A percentile compares a stretch with the other conserved stretches of the same genome.
Evolutionary conservation across 257 asterid species (phyloP).

Genomic region (Cinchona pubescens): DNA sequence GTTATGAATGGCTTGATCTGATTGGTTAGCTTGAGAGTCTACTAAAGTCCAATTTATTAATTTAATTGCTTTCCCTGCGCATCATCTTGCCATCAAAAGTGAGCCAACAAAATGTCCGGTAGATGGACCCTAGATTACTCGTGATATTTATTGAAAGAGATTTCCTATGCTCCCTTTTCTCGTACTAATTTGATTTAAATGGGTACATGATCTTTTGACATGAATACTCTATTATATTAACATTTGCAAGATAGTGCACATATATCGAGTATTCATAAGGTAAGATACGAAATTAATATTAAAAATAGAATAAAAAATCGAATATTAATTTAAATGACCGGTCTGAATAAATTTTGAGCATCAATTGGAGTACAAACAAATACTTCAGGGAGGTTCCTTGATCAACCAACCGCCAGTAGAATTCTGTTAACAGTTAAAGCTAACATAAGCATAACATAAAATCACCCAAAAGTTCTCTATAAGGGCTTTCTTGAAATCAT

Average conservation of each 20-base stretch:
- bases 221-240: no score
- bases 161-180: neutral
- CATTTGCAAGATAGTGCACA: no score
- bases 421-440: neutral
- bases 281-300: no score
- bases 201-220: no score
- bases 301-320: no score
- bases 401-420: neutral
- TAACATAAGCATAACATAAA: no score
- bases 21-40: neutral
- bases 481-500: neutral
- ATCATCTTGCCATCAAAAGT: conserved; percentile 8
- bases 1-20: neutral
- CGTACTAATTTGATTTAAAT: no score
- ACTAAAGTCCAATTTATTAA: neutral
- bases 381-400: no score
- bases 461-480: no score
- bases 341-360: neutral
- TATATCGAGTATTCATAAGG: no score
- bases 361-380: neutral
- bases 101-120: conserved; percentile 16
- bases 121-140: neutral
- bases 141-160: neutral
- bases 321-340: no score
- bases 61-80: neutral